Evolutionary conservation across 768 basidiomycete species (phyloP).

Genomic region (Tylopilus plumbeoviolaceoides): DNA sequence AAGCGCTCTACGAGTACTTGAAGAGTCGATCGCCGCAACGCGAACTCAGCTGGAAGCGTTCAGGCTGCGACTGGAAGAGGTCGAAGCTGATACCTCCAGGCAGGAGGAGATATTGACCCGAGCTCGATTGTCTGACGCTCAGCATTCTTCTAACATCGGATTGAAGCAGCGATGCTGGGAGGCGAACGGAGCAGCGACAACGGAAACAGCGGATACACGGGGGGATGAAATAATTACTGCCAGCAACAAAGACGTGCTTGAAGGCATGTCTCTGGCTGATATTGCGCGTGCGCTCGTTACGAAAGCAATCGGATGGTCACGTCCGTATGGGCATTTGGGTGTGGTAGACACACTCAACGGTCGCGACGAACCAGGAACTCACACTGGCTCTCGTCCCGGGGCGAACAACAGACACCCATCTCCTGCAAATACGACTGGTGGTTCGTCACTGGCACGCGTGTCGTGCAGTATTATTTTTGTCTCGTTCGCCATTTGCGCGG

Average conservation of each 20-base stretch:
- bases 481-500: constrained; percentile 27
- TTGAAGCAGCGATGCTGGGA: constrained; percentile 1
- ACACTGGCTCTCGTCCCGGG: background rate
- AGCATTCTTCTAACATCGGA: background rate
- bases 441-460: constrained; percentile 8
- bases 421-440: constrained; percentile 3
- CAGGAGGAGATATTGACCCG: constrained; percentile 9
- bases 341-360: background rate
- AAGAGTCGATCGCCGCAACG: constrained; percentile 23
- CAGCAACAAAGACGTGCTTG: background rate
- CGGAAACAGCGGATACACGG: background rate
- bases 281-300: constrained; percentile 16
- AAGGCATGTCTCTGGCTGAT: constrained; percentile 3
- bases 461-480: constrained; percentile 24
- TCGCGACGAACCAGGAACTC: background rate
- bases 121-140: background rate
- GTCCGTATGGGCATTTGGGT: constrained; percentile 14
- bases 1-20: constrained; percentile 15
- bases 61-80: constrained; percentile 23
- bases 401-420: background rate
- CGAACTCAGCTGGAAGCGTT: constrained; percentile 24
- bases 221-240: background rate
- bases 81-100: constrained; percentile 22
- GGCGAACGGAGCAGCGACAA: background rate
- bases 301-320: constrained; percentile 22